These are phyloP conservation scores for Gentiana dahurica DNA, from an alignment of 257 asterid species.

Conservation along the genomic window DNA sequence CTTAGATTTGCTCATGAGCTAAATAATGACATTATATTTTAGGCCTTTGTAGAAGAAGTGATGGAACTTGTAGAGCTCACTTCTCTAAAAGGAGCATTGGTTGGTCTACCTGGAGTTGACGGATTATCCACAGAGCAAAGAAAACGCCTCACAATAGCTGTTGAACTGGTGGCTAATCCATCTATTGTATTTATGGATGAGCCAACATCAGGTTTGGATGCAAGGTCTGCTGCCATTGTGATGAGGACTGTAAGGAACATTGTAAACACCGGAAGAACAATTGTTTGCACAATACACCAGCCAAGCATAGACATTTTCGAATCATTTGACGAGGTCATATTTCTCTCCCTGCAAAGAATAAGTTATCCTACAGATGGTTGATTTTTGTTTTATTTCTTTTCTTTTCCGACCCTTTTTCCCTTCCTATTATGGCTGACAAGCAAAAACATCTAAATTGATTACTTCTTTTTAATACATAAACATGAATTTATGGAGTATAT, in stretches of 20 bases:
- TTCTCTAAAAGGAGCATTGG: conserved; percentile 73
- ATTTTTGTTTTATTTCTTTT: too few relatives aligned
- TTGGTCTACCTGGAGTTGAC: conserved; percentile 90
- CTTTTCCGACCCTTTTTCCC: too few relatives aligned
- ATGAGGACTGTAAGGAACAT: conserved; percentile 96
- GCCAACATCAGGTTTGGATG: conserved; percentile 96
- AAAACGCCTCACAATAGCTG: conserved; percentile 88
- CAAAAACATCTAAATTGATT: too few relatives aligned
- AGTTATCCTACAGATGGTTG: too few relatives aligned
- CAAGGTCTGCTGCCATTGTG: conserved; percentile 96
- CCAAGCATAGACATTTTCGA: conserved; percentile 97
- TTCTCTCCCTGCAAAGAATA: conserved; percentile 4
- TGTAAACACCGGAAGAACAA: conserved; percentile 90
- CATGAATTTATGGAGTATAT: not conserved
- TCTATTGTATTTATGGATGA: conserved; percentile 93
- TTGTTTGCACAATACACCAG: conserved; percentile 94
- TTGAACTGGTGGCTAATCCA: conserved; percentile 94
- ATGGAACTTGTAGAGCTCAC: conserved; percentile 94
- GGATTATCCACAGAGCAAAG: conserved; percentile 95
- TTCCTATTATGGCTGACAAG: too few relatives aligned
- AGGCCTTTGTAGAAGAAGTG: conserved; percentile 95
- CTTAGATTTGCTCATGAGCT: conserved; percentile 9
- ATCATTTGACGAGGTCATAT: conserved; percentile 90
- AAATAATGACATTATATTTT: conserved; percentile 20
- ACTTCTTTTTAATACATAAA: too few relatives aligned